Evolutionary conservation across 305 asterid species (phyloP), one percentile per base, ranked within the genome.

Genomic region (Salvia sclarea): DNA sequence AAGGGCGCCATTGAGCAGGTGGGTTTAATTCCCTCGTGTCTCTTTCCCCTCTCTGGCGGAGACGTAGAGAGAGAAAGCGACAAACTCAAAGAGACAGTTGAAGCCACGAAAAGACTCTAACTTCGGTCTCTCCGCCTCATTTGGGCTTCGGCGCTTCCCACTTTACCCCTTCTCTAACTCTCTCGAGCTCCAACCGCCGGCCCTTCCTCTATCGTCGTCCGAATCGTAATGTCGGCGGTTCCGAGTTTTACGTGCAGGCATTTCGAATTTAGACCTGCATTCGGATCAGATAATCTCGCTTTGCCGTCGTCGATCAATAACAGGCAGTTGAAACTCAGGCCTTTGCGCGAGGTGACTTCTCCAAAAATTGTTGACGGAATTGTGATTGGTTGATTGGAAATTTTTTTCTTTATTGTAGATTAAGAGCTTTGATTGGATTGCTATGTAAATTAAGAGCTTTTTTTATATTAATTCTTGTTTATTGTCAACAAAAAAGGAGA

Each of bases 61-160:
- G 72, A 66, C 64, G 61, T 37, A 53, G 63, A 73, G 69, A 58
- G 64, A 53, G 72, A 68, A 10, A 70, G 31, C 35, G 22, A 60
- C 25, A 35, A 31, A 8, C 28, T 14, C n/a, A 20, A 49, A 6
- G 17, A 12, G 21, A 58, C 73, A 71, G 64, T 79, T 64, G 2
- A 49, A 61, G 38, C 49, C 70, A 61, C 41, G 68, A 18, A 31
- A 48, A 31, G 11, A 35, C 58, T 20, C 65, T 5, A 56, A 56
- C 81, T 59, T 76, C 30, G 84, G 66, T 69, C 30, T 76, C 77
- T 76, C 84, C 86, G 79, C 83, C 88, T 12, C 66, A 14, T 56
- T 28, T 17, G 21, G 55, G 28, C 33, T 22, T 52, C 63, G n/a
- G 6, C 40, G 22, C 43, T 64, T 17, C 81, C 64, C 64, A 22